Evolutionary conservation across 331 rosid species (phyloP).

Genomic region (Quercus tomentella): DNA sequence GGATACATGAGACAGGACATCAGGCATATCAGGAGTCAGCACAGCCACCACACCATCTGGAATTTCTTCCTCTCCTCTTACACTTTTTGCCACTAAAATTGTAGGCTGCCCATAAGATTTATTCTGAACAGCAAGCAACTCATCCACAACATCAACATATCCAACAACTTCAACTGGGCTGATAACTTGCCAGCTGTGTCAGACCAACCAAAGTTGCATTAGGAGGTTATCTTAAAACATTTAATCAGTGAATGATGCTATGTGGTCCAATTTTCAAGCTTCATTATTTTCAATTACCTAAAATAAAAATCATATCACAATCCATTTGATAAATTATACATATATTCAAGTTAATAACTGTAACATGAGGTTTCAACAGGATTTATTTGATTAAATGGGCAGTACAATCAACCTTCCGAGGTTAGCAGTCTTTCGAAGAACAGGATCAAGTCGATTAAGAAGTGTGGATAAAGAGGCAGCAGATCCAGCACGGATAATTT

Average conservation of each 20-base stretch:
- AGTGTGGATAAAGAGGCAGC: conserved; percentile 93
- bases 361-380: conserved; percentile 6
- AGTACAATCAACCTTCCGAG: conserved; percentile 75
- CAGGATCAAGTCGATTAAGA: conserved; percentile 87
- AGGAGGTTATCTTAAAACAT: conserved; percentile 28
- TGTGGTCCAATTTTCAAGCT: neutral
- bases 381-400: conserved; percentile 13
- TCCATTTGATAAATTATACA: neutral
- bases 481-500: conserved; percentile 95
- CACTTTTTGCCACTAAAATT: conserved; percentile 80
- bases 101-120: conserved; percentile 78
- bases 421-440: conserved; percentile 84
- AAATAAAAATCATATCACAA: neutral
- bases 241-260: conserved; percentile 5
- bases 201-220: conserved; percentile 23
- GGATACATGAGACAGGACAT: conserved; percentile 95
- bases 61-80: conserved; percentile 98
- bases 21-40: conserved; percentile 98
- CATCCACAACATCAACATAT: conserved; percentile 82
- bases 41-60: conserved; percentile 99
- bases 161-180: conserved; percentile 90
- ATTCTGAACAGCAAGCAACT: conserved; percentile 88
- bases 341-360: neutral
- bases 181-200: conserved; percentile 97
- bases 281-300: neutral